A percentile compares a stretch with the other conserved stretches of the same genome.
phyloP scores from a whole-genome alignment of 352 stramenopile species.

The Plasmopara muralis region DNA sequence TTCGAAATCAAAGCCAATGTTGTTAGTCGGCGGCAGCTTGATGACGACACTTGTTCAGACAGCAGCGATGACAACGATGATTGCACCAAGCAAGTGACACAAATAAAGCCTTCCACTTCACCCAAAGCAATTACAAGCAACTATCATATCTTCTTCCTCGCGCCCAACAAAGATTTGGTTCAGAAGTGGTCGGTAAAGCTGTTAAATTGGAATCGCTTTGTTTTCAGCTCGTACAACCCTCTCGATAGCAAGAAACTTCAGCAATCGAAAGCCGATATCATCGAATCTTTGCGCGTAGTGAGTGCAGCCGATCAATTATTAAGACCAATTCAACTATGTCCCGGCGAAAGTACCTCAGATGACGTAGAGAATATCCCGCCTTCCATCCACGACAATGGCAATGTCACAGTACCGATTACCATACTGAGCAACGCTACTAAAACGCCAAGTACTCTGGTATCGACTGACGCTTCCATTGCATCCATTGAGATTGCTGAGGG shows the following conservation, averaged over 20 bases:
- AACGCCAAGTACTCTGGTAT: constrained; percentile 1
- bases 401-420: constrained; percentile 6
- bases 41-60: constrained; percentile 23
- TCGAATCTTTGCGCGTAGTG: constrained; percentile 27
- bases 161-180: constrained; percentile 39
- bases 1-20: constrained; percentile 44
- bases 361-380: background rate
- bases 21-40: constrained; percentile 7
- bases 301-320: constrained; percentile 26
- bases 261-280: constrained; percentile 22
- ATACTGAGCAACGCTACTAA: background rate
- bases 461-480: constrained; percentile 3
- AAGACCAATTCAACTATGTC: constrained; percentile 15
- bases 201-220: constrained; percentile 67
- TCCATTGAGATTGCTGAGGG: background rate
- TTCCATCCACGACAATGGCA: background rate
- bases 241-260: constrained; percentile 12
- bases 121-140: constrained; percentile 10
- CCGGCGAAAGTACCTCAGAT: background rate
- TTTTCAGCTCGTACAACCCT: constrained; percentile 29
- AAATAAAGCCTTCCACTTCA: constrained; percentile 1
- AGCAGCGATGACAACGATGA: constrained; percentile 22
- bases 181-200: constrained; percentile 47
- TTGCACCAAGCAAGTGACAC: background rate
- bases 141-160: constrained; percentile 44